Evolutionary conservation across 179 eudicot genomes (phyloP), one percentile per base, ranked within the genome.

Genomic region (Silene vulgaris): DNA sequence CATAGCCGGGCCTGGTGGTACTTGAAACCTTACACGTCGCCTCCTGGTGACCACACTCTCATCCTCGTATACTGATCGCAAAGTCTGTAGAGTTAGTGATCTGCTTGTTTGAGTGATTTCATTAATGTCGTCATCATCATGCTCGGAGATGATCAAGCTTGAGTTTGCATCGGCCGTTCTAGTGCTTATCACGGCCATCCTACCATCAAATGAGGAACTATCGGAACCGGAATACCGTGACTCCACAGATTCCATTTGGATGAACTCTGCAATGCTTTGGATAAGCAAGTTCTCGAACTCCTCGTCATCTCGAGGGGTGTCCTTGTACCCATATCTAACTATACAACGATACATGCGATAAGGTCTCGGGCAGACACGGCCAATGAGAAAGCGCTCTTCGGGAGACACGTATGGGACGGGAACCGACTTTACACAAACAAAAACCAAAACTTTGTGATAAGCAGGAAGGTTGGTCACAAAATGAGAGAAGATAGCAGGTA

Each of bases 381-480:
- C 99, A 21, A 95, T 85, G 56, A 92, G 96, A 75, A 88, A 95
- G 4, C 99, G 91, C 64, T 95, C 99, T 72, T 90, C 97, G 1
- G 89, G 83, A 17, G 96, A 82, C 70, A 95, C 97, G 69, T 78
- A 87, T 0, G 99, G 99, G 14, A 95, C 99, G 0, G 96, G 97
- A 21, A 95, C 97, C 11, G 91, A 89, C 79, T 95, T 95, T 30
- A 95, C 95, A 56, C 99, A 95, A 13, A 92, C 91, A 70, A 95
- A 95, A 29, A 95, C 95, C 80, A 95, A 69, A 21, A 95, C 91
- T 40, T 79, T 84, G 82, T 95, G 97, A 54, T 92, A 95, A 65
- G 99, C 99, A 7, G 99, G 99, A 52, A 95, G 94, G 68, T 95
- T 95, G 32, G 99, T 95, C 66, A 95, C 95, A 35, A 95, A 95